Evolutionary conservation across 2,329 filamentous ascomycete genomes (phyloP), one percentile per base, ranked within the genome.

Genomic region (Trichophaea hybrida): DNA sequence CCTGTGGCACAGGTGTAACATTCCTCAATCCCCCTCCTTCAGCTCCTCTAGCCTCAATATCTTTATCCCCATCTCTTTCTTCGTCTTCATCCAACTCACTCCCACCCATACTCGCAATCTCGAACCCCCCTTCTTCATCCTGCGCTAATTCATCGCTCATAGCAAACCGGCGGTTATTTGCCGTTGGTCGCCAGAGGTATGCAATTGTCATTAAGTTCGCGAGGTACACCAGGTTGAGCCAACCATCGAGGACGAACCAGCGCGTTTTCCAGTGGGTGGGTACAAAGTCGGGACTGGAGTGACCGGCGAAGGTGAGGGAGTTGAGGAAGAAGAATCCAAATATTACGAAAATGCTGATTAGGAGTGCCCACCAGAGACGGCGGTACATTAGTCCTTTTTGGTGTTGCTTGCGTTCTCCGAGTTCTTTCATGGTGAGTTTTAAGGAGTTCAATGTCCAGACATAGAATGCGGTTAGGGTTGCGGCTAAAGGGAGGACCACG

Each of bases 71-170:
- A 17, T 50, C 31, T 4, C 50, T 66, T 67, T 86, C 83, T 17
- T 85, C 74, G 66, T 73, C 72, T 24, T 82, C 82, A 2, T 57
- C 55, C 8, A 49, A 4, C 17, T 49, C 40, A 8, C 44, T 49
- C 13, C 80, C 80, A 55, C 88, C 88, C 63, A 98, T 85, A 59
- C 93, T 93, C 53, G 86, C 86, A 71, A 98, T 94, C 71, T 97
- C 93, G 71, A 98, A 98, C 17, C 55, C 55, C 38, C 93, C 93
- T 70, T 97, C 91, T 68, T 98, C 93, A 69, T 98, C 93, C 79
- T 97, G 93, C 2, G 93, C 91, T 70, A 98, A 85, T 78, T 98
- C 93, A 70, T 98, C 93, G 74, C 88, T 94, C 93, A 98, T 98
- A 64, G 93, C 93, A 69, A 98, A 98, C 59, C 93, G 82, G 68